Base-by-base conservation (phyloP, 805 yeast species). In the Candida silvicultrix region DNA sequence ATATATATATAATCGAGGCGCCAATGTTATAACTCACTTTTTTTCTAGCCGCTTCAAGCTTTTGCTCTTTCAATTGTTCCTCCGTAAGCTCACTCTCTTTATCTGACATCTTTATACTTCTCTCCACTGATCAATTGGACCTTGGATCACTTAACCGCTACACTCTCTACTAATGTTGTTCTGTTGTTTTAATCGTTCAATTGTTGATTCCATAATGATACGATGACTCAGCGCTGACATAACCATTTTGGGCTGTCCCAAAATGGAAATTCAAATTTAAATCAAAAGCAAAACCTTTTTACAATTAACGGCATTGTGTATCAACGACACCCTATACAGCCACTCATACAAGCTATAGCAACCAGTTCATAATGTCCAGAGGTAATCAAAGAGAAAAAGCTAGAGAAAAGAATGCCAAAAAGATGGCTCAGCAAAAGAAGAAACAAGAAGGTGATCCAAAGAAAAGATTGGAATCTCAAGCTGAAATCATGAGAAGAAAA, bases 351-450 rank as follows among this genome's bases (percentile, higher is more conserved):
- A n/a, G n/a, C n/a, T n/a, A n/a, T n/a, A n/a, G n/a, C n/a, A n/a
- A n/a, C 3, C 28, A 15, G 20, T 16, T 14, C 22, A 51, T 42
- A n/a, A 90, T 92, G 97, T 83, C 96, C 44, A 79, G 99, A 72
- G 99, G 99, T 29, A 94, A 92, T 66, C 98, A 94, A 69, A 79
- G 99, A 66, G 99, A 92, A 37, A 76, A 86, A 57, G 97, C 97
- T 29, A 78, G 99, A 63, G 87, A 82, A 49, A 92, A 87, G 70
- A 88, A 87, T 67, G 64, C 70, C 64, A 94, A 92, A 72, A 92
- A 92, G 67, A 83, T 77, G 58, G 82, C 80, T 51, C 83, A 78
- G 40, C 84, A 84, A 69, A 58, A 53, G 47, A 64, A 64, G 49
- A 86, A 88, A 70, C 80, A 79, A 58, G 75, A 70, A 8, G 98